phyloP scores from a whole-genome alignment of 208 protist species.

The Wallacemonas rigidus region DNA sequence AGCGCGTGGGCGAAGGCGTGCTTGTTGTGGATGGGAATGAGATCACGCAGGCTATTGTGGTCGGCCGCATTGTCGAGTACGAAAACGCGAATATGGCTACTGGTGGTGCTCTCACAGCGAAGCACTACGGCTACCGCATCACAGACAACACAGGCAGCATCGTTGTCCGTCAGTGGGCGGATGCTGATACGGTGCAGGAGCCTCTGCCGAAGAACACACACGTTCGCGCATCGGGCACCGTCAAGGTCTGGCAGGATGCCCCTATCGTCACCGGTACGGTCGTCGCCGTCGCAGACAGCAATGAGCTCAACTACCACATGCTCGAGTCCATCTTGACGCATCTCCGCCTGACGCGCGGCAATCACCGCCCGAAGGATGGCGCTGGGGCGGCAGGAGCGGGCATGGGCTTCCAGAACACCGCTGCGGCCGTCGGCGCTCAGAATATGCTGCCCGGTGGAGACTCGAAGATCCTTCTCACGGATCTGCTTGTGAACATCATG shows the following conservation, averaged over 20 bases:
- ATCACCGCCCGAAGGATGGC: conserved; percentile 32
- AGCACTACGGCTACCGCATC: conserved; percentile 85
- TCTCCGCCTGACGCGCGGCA: conserved; percentile 77
- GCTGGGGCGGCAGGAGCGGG: conserved; percentile 8
- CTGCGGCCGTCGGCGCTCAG: conserved; percentile 51
- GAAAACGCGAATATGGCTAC: conserved; percentile 58
- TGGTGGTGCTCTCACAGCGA: conserved; percentile 79
- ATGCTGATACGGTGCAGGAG: conserved; percentile 60
- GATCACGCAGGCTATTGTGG: conserved; percentile 83
- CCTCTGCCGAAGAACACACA: conserved; percentile 76
- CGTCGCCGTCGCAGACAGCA: conserved; percentile 79
- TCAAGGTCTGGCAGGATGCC: conserved; percentile 88
- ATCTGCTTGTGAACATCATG: conserved; percentile 76
- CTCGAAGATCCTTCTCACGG: conserved; percentile 71
- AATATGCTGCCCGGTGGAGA: conserved; percentile 77
- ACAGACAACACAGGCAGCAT: conserved; percentile 87
- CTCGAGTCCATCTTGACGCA: conserved; percentile 89
- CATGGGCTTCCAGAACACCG: conserved; percentile 57
- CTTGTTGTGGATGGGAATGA: conserved; percentile 89
- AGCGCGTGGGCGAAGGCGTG: conserved; percentile 85
- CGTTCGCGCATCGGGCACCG: conserved; percentile 81
- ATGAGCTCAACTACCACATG: conserved; percentile 90
- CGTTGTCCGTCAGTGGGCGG: conserved; percentile 84
- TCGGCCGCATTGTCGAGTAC: conserved; percentile 84
- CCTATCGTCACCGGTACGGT: conserved; percentile 87